Percentiles rank a stretch among this genome's conserved stretches.
Evolutionary conservation across 2,329 filamentous ascomycete species (phyloP).

Genomic region (Fusarium chuoi): DNA sequence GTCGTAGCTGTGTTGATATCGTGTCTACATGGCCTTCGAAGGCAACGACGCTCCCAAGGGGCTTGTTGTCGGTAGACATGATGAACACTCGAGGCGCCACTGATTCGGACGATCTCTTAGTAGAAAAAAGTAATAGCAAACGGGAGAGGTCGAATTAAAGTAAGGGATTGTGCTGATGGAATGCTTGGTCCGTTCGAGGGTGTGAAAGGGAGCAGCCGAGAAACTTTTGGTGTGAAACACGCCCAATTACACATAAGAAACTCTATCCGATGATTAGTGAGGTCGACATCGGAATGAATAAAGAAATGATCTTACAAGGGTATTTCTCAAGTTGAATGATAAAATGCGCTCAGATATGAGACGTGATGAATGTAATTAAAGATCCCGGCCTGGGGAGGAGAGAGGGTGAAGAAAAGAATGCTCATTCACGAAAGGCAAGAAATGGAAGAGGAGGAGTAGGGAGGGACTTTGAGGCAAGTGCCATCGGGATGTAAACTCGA

Average conservation of each 20-base stretch:
- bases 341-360: conserved; percentile 5
- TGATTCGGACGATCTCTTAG: conserved; percentile 22
- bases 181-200: conserved; percentile 15
- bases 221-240: conserved; percentile 25
- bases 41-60: conserved; percentile 64
- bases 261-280: conserved; percentile 17
- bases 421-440: not conserved
- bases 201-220: conserved; percentile 24
- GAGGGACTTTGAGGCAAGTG: conserved; percentile 9
- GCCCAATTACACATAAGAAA: conserved; percentile 7
- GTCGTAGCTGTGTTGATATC: conserved; percentile 67
- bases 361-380: conserved; percentile 28
- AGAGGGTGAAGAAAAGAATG: conserved; percentile 1
- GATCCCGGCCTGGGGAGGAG: conserved; percentile 13
- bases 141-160: conserved; percentile 6
- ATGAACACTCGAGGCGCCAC: conserved; percentile 24
- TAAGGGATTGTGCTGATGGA: conserved; percentile 24
- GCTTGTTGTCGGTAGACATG: conserved; percentile 43
- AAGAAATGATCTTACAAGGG: conserved; percentile 25
- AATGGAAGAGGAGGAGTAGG: not conserved
- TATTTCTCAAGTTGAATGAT: not conserved
- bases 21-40: conserved; percentile 67
- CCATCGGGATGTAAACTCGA: conserved; percentile 8
- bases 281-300: conserved; percentile 11
- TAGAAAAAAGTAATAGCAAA: not conserved